Conservation (phyloP, 345 rosid genomes). For the Dovyalis caffra region DNA sequence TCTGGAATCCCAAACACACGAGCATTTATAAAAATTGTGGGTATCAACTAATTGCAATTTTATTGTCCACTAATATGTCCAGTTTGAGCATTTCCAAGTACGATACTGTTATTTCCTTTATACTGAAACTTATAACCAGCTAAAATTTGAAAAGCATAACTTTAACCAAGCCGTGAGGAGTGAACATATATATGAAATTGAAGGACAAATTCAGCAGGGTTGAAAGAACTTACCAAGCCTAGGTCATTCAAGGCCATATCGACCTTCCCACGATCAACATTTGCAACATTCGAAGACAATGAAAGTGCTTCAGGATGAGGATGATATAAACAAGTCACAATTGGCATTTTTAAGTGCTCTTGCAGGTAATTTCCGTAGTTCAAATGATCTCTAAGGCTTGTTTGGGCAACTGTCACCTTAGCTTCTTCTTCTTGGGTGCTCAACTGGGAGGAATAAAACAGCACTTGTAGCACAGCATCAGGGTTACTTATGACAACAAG, state of each 20-base stretch:
- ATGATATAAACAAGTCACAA: conserved; percentile 26
- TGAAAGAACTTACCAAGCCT: conserved; percentile 53
- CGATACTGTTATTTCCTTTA: not conserved
- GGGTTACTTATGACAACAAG: conserved; percentile 56
- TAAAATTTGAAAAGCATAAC: not conserved
- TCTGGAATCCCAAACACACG: conserved; percentile 33
- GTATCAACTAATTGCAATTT: not conserved
- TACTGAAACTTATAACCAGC: not conserved
- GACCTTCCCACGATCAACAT: conserved; percentile 8
- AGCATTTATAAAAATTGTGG: not conserved
- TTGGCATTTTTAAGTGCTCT: conserved; percentile 28
- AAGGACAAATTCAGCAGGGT: not conserved
- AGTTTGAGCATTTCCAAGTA: not conserved
- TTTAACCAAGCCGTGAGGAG: not conserved
- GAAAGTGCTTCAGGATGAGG: conserved; percentile 35
- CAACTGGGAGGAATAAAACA: conserved; percentile 64
- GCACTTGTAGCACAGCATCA: conserved; percentile 67
- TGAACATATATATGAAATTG: not conserved
- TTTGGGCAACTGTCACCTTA: conserved; percentile 13
- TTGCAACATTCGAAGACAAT: conserved; percentile 29
- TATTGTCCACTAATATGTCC: not conserved
- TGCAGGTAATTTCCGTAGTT: conserved; percentile 37
- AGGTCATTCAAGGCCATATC: conserved; percentile 44
- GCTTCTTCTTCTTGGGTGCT: conserved; percentile 31
- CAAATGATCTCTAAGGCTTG: conserved; percentile 49